phyloP scores from a whole-genome alignment of 2,329 filamentous ascomycete genomes.

The Tolypocladium tropicale region DNA sequence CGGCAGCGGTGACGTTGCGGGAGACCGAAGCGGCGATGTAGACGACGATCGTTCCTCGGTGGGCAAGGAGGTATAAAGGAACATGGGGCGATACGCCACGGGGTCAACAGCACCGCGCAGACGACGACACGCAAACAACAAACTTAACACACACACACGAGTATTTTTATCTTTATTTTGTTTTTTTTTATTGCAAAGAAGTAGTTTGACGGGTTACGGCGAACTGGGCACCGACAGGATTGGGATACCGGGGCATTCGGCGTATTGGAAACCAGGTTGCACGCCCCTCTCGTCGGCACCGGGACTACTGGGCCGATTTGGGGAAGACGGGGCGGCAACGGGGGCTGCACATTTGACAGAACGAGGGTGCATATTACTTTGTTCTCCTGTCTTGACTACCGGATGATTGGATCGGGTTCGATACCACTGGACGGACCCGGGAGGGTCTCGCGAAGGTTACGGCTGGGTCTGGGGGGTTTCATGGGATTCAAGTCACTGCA shows the following conservation, averaged over 20 bases:
- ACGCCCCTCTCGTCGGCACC: not conserved
- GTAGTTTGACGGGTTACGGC: not conserved
- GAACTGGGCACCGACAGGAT: not conserved
- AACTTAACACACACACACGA: not conserved
- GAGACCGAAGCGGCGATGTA: constrained; percentile 3
- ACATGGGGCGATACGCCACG: not conserved
- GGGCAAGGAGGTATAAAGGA: constrained; percentile 2
- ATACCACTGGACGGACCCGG: not conserved
- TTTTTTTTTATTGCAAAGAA: not conserved
- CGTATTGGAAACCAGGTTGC: not conserved
- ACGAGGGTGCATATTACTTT: not conserved
- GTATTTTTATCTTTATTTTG: no score
- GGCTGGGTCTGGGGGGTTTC: not conserved
- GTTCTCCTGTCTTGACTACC: not conserved
- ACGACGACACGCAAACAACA: not conserved
- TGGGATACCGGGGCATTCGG: not conserved
- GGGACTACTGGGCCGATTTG: not conserved
- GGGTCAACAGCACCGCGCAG: not conserved
- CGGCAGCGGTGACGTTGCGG: constrained; percentile 10
- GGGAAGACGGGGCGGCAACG: not conserved
- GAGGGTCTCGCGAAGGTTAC: not conserved
- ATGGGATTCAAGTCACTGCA: not conserved
- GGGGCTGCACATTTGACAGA: not conserved
- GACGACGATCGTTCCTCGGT: constrained; percentile 4
- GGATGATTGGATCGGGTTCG: not conserved